Evolutionary conservation across 169 alveolate species (phyloP).

Genomic region (Plasmodium yoelii): DNA sequence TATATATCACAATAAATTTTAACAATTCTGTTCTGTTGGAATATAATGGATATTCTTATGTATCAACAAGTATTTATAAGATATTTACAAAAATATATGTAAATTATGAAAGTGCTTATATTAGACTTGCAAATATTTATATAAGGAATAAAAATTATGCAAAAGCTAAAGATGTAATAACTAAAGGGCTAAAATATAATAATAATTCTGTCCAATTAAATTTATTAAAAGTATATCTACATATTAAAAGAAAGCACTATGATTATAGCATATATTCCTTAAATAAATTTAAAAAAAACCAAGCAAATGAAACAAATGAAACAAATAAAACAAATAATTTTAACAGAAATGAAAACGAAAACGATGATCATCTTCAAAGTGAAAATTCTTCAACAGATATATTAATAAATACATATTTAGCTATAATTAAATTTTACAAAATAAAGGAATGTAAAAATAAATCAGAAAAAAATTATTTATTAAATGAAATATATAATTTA

Average conservation of each 20-base stretch:
- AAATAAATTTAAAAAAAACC: constrained; percentile 32
- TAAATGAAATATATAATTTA: constrained; percentile 34
- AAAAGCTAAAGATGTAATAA: constrained; percentile 55
- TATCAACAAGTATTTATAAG: constrained; percentile 43
- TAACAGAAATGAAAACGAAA: not conserved
- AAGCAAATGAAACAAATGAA: too few species aligned
- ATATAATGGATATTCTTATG: constrained; percentile 21
- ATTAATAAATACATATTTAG: constrained; percentile 42
- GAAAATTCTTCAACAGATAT: not conserved
- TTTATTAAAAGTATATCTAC: constrained; percentile 48
- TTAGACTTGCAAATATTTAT: constrained; percentile 56
- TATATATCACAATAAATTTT: constrained; percentile 38
- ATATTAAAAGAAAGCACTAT: constrained; percentile 32
- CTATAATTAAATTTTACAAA: constrained; percentile 41
- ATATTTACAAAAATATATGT: constrained; percentile 36
- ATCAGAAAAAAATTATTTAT: constrained; percentile 21
- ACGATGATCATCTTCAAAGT: too few species aligned
- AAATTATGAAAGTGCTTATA: constrained; percentile 49
- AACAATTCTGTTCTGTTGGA: constrained; percentile 45
- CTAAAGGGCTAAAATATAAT: constrained; percentile 35
- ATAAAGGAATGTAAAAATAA: constrained; percentile 38
- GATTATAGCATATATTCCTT: constrained; percentile 56
- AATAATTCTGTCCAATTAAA: constrained; percentile 12
- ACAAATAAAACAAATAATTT: not conserved
- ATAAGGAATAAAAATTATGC: constrained; percentile 34